A percentile compares a stretch with the other conserved stretches of the same genome.
phyloP scores from a whole-genome alignment of 805 yeast species.

The Saccharomycopsis amapae region DNA sequence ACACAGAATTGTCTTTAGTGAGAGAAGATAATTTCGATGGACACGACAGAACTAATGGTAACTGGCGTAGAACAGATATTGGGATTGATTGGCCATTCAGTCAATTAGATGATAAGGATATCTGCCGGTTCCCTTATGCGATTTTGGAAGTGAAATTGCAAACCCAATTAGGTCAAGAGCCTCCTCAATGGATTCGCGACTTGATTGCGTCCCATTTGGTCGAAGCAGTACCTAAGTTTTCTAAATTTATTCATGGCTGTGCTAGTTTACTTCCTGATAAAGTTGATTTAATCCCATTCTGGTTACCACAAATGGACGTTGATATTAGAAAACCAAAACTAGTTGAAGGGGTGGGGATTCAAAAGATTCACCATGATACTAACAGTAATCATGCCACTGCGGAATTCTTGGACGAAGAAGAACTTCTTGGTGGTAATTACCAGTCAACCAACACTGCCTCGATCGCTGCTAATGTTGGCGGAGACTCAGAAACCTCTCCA shows the following conservation, averaged over 20 bases:
- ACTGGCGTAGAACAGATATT: slow-evolving; percentile 98
- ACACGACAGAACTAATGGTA: slow-evolving; percentile 75
- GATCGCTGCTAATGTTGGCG: slow-evolving; percentile 6
- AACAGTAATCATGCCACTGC: slow-evolving; percentile 35
- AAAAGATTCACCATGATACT: slow-evolving; percentile 23
- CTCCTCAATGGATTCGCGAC: slow-evolving; percentile 96
- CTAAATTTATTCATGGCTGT: slow-evolving; percentile 94
- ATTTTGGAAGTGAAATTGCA: slow-evolving; percentile 95
- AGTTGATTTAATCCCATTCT: slow-evolving; percentile 83
- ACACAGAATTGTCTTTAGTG: slow-evolving; percentile 94
- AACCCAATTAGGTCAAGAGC: slow-evolving; percentile 98
- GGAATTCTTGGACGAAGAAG: slow-evolving; percentile 64
- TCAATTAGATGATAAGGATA: slow-evolving; percentile 77
- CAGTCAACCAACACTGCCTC: not conserved
- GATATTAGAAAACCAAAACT: slow-evolving; percentile 87
- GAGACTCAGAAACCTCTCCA: slow-evolving; percentile 16
- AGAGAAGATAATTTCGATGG: slow-evolving; percentile 98
- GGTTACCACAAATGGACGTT: slow-evolving; percentile 96
- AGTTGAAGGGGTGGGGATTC: slow-evolving; percentile 32
- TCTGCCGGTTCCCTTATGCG: slow-evolving; percentile 94
- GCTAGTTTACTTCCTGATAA: slow-evolving; percentile 84
- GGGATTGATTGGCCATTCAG: slow-evolving; percentile 95
- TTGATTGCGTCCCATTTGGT: slow-evolving; percentile 87
- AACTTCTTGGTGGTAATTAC: slow-evolving; percentile 26
- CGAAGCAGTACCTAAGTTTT: slow-evolving; percentile 96